These are phyloP conservation scores for Phyllosticta capitalensis DNA, from an alignment of 2,329 filamentous ascomycete genomes.

Conservation along the genomic window DNA sequence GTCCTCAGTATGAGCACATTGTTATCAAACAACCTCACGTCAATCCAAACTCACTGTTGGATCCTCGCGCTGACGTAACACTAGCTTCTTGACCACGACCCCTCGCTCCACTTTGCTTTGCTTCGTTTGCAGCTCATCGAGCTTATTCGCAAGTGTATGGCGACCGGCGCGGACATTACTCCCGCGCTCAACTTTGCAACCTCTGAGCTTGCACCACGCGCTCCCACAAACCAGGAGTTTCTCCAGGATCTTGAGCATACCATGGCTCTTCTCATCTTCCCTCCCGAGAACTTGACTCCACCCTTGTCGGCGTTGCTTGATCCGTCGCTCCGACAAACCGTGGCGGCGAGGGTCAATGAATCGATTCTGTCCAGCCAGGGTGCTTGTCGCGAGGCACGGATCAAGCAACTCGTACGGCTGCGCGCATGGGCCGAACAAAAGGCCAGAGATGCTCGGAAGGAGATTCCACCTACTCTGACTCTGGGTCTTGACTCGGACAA, in stretches of 20 bases:
- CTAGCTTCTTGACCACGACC: slow-evolving; percentile 79
- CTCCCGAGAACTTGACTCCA: slow-evolving; percentile 66
- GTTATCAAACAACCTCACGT: slow-evolving; percentile 15
- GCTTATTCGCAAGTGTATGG: slow-evolving; percentile 70
- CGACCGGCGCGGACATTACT: slow-evolving; percentile 60
- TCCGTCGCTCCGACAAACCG: slow-evolving; percentile 66
- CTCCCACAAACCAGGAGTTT: slow-evolving; percentile 71
- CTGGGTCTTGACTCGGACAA: slow-evolving; percentile 32
- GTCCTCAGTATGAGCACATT: slow-evolving; percentile 72
- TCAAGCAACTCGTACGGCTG: slow-evolving; percentile 70
- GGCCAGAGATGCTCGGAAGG: slow-evolving; percentile 37
- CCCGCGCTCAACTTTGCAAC: slow-evolving; percentile 82
- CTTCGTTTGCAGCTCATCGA: slow-evolving; percentile 88
- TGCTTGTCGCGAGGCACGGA: slow-evolving; percentile 66
- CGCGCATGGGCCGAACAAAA: slow-evolving; percentile 74
- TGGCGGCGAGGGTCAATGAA: slow-evolving; percentile 84
- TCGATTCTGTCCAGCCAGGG: slow-evolving; percentile 70
- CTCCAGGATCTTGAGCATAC: slow-evolving; percentile 82
- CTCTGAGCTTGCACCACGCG: slow-evolving; percentile 75
- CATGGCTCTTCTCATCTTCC: slow-evolving; percentile 85
- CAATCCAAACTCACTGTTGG: not conserved
- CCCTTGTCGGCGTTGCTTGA: slow-evolving; percentile 69
- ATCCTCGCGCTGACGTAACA: slow-evolving; percentile 17
- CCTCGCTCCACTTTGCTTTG: slow-evolving; percentile 77
- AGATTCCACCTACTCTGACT: slow-evolving; percentile 30